Conservation (phyloP, 108 stramenopile genomes). For the Cyclotella distinguenda region DNA sequence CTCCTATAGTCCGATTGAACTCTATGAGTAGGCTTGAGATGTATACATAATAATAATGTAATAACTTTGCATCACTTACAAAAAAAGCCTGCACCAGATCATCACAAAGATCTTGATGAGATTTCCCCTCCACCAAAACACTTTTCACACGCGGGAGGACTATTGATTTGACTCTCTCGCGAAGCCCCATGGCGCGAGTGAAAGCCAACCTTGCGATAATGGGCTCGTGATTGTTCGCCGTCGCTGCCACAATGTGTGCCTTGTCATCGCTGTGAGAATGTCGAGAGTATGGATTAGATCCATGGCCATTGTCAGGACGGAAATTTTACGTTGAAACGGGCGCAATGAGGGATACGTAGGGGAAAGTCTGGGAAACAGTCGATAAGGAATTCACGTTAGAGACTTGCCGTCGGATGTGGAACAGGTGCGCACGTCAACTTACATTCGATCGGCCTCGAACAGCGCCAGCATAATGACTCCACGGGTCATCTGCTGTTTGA, state of each 20-base stretch:
- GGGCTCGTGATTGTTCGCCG: conserved; percentile 10
- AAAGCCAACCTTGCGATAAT: conserved; percentile 14
- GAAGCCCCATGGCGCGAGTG: background rate
- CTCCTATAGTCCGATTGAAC: background rate
- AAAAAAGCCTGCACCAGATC: conserved; percentile 12
- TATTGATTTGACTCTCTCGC: background rate
- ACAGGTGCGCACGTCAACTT: background rate
- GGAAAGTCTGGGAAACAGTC: too few relatives aligned
- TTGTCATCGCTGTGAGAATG: conserved; percentile 7
- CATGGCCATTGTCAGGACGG: conserved; percentile 2
- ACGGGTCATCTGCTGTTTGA: conserved; percentile 13
- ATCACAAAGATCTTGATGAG: conserved; percentile 11
- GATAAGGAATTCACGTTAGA: too few relatives aligned
- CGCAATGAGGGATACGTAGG: background rate
- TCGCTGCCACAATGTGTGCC: background rate
- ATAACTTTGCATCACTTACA: conserved; percentile 5
- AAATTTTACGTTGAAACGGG: conserved; percentile 18
- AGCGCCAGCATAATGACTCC: conserved; percentile 6
- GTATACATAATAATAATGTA: too few relatives aligned
- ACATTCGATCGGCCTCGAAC: conserved; percentile 21
- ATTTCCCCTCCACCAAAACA: background rate
- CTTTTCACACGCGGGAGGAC: background rate
- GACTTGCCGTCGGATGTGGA: background rate
- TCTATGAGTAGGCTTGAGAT: too few relatives aligned
- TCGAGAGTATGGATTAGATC: conserved; percentile 19